Conservation (phyloP, 441 rosid genomes). For the Erodium moschatum region DNA sequence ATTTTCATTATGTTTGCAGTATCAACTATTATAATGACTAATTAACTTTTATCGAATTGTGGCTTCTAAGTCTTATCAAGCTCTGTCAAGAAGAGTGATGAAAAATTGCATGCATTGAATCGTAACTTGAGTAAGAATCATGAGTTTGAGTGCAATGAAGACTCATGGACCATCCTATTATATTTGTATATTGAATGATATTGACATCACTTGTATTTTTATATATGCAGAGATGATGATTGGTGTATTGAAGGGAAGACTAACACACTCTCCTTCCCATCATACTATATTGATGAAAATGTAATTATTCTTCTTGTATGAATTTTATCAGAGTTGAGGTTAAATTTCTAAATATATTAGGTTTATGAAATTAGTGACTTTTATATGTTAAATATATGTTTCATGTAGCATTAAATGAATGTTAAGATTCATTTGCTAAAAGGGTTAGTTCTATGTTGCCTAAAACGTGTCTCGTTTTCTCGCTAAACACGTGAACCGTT, state of each 20-base stretch:
- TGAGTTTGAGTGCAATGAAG: constrained; percentile 1
- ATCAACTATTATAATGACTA: constrained; percentile 1
- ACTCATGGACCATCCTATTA: background rate
- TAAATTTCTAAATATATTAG: background rate
- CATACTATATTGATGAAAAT: constrained; percentile 92
- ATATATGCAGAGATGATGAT: constrained; percentile 72
- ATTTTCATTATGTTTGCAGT: background rate
- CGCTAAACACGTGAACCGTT: background rate
- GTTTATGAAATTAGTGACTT: background rate
- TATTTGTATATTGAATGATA: constrained; percentile 1
- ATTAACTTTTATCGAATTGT: constrained; percentile 9
- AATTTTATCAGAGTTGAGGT: constrained; percentile 17
- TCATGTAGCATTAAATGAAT: constrained; percentile 6
- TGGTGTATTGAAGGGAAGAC: constrained; percentile 67
- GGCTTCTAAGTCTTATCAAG: constrained; percentile 3
- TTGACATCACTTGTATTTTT: constrained; percentile 17
- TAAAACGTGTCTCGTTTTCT: background rate
- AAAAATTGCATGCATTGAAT: background rate
- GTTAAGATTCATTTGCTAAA: background rate
- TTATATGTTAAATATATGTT: constrained; percentile 2
- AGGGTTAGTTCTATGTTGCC: background rate
- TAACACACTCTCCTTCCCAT: constrained; percentile 67
- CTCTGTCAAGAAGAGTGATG: background rate
- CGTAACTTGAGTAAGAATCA: constrained; percentile 9
- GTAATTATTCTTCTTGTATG: constrained; percentile 41